Conservation (phyloP, 495 filamentous ascomycete species). For the Cryomyces minteri region DNA sequence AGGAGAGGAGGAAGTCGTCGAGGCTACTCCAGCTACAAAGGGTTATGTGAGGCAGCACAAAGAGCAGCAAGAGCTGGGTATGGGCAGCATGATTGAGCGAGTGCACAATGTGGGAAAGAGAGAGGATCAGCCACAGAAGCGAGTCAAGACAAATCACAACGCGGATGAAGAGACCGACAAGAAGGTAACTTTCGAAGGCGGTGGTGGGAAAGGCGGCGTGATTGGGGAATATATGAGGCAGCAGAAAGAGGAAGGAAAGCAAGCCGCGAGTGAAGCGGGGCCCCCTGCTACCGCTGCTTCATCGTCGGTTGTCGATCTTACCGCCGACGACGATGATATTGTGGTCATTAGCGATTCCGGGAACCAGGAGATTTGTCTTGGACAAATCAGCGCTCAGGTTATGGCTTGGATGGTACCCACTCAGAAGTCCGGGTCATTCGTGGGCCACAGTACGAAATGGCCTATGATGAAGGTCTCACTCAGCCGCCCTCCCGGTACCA, state of each 20-base stretch:
- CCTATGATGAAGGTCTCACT: slow-evolving; percentile 55
- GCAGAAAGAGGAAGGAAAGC: slow-evolving; percentile 24
- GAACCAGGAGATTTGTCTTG: slow-evolving; percentile 66
- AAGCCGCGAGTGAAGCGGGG: slow-evolving; percentile 15
- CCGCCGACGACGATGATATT: slow-evolving; percentile 34
- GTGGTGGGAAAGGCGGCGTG: slow-evolving; percentile 28
- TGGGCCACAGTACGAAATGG: slow-evolving; percentile 36
- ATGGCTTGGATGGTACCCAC: slow-evolving; percentile 47
- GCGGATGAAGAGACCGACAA: slow-evolving; percentile 13
- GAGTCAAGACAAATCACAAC: slow-evolving; percentile 33
- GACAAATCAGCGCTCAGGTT: slow-evolving; percentile 53
- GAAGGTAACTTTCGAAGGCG: slow-evolving; percentile 20
- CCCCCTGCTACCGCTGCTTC: slow-evolving; percentile 9
- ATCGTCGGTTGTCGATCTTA: slow-evolving; percentile 41
- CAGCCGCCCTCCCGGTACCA: slow-evolving; percentile 31
- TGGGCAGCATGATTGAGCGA: slow-evolving; percentile 38
- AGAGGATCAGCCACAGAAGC: slow-evolving; percentile 41
- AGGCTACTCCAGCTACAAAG: not conserved
- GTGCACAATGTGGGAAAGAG: slow-evolving; percentile 56
- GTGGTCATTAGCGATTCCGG: slow-evolving; percentile 23
- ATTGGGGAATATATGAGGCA: slow-evolving; percentile 46
- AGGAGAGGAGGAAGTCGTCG: not conserved
- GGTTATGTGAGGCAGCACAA: not conserved
- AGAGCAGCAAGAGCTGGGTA: slow-evolving; percentile 11
- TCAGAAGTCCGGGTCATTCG: slow-evolving; percentile 38